Conservation (phyloP, 441 rosid genomes). For the Populus trichocarpa region DNA sequence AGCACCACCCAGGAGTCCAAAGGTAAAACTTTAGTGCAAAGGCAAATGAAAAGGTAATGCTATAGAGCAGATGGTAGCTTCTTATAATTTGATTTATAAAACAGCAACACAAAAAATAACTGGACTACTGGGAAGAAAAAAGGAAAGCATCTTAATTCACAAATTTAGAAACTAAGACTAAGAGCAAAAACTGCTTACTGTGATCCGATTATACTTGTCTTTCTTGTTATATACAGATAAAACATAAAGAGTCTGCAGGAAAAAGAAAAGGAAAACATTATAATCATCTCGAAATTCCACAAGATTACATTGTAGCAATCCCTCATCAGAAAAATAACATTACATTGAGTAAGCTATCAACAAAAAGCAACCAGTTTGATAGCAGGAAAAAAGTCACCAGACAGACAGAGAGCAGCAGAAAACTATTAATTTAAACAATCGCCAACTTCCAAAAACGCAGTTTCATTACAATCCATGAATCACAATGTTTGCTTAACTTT, state of each 20-base stretch:
- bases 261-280: conserved; percentile 1
- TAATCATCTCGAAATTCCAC: neutral
- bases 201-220: conserved; percentile 82
- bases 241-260: conserved; percentile 93
- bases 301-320: neutral
- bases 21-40: neutral
- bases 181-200: conserved; percentile 48
- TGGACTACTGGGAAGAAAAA: neutral
- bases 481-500: neutral
- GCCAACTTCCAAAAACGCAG: conserved; percentile 58
- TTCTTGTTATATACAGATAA: conserved; percentile 90
- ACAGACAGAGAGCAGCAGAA: neutral
- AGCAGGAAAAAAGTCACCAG: neutral
- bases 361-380: neutral
- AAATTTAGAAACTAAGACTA: neutral
- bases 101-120: neutral
- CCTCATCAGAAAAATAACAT: neutral
- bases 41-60: neutral
- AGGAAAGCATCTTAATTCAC: conserved; percentile 3
- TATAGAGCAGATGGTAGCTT: neutral
- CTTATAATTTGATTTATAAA: neutral
- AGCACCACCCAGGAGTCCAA: neutral
- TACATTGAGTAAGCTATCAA: neutral
- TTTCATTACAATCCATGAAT: neutral
- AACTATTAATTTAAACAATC: conserved; percentile 21